Percentiles rank a stretch among this genome's conserved stretches.
These are phyloP conservation scores for Phytopythium helicoides DNA, from an alignment of 352 stramenopile genomes.

Conservation along the genomic window DNA sequence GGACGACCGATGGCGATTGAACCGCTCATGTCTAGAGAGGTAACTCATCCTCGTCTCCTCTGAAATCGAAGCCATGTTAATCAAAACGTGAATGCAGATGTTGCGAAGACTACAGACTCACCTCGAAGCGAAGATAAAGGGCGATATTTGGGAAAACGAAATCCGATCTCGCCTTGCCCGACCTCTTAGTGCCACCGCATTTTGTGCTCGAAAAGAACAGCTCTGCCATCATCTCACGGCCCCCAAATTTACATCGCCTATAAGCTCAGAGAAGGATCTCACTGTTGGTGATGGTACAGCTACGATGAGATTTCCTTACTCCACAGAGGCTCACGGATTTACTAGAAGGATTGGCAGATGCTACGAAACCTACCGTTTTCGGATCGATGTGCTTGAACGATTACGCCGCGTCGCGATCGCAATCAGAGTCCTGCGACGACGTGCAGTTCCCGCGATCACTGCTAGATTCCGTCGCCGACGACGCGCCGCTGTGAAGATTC, in stretches of 20 bases:
- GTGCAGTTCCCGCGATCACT: conserved; percentile 21
- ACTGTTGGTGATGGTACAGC: no score
- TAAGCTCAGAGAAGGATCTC: no score
- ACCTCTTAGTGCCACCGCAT: conserved; percentile 45
- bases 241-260: conserved; percentile 25
- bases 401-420: conserved; percentile 23
- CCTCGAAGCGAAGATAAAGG: conserved; percentile 38
- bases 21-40: conserved; percentile 24
- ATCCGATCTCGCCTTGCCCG: conserved; percentile 44
- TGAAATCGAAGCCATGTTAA: no score
- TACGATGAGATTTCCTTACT: conserved; percentile 47
- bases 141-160: conserved; percentile 53
- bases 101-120: conserved; percentile 26
- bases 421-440: conserved; percentile 29
- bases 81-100: no score
- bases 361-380: conserved; percentile 20
- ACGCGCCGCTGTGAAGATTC: conserved; percentile 27
- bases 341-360: conserved; percentile 21
- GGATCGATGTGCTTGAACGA: conserved; percentile 17
- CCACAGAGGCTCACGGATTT: conserved; percentile 27
- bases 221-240: conserved; percentile 31
- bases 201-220: conserved; percentile 39
- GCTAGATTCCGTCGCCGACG: conserved; percentile 20
- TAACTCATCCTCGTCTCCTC: neutral
- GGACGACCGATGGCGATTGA: conserved; percentile 8